A percentile compares a stretch with the other conserved stretches of the same genome.
Conservation (phyloP, 768 basidiomycete genomes). For the Gloeopeniophorella convolvens region DNA sequence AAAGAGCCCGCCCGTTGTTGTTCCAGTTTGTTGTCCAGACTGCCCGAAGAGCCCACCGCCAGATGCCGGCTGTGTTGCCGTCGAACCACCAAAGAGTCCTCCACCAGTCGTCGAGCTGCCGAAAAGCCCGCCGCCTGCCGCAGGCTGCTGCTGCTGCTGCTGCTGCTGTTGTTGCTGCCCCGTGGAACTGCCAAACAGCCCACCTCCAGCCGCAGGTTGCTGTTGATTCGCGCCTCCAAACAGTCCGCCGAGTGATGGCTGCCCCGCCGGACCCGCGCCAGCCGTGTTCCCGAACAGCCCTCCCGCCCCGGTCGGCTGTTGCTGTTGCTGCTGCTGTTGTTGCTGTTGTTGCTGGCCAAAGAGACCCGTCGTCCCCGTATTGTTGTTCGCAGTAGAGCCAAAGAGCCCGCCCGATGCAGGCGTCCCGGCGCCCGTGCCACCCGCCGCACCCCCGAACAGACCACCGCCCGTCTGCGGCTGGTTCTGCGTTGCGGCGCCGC, state of each 20-base stretch:
- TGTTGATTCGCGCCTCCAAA: slow-evolving; percentile 20
- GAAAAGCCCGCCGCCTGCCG: slow-evolving; percentile 21
- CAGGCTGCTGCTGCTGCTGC: slow-evolving; percentile 11
- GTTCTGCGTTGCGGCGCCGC: background rate
- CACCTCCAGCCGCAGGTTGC: slow-evolving; percentile 17
- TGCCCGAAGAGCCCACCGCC: slow-evolving; percentile 23
- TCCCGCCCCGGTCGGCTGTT: slow-evolving; percentile 15
- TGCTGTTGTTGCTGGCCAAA: slow-evolving; percentile 12
- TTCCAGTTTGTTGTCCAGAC: too few relatives aligned
- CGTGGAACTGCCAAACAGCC: slow-evolving; percentile 28
- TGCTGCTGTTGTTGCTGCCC: too few relatives aligned
- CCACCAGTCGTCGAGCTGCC: slow-evolving; percentile 17
- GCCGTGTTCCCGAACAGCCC: slow-evolving; percentile 20
- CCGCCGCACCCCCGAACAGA: slow-evolving; percentile 25
- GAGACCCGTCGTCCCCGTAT: slow-evolving; percentile 14
- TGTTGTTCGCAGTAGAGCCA: slow-evolving; percentile 15
- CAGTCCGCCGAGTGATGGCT: slow-evolving; percentile 18
- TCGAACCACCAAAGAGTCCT: slow-evolving; percentile 14
- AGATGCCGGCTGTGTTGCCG: background rate
- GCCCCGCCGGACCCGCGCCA: slow-evolving; percentile 7
- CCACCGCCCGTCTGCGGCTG: slow-evolving; percentile 23
- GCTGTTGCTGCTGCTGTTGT: slow-evolving; percentile 11
- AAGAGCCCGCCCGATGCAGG: slow-evolving; percentile 22
- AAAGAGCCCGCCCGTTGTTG: too few relatives aligned
- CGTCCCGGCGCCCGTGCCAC: slow-evolving; percentile 8